Percentiles rank a stretch among this genome's conserved stretches.
phyloP scores from a whole-genome alignment of 345 rosid genomes.

The Lenwebbia sp. region DNA sequence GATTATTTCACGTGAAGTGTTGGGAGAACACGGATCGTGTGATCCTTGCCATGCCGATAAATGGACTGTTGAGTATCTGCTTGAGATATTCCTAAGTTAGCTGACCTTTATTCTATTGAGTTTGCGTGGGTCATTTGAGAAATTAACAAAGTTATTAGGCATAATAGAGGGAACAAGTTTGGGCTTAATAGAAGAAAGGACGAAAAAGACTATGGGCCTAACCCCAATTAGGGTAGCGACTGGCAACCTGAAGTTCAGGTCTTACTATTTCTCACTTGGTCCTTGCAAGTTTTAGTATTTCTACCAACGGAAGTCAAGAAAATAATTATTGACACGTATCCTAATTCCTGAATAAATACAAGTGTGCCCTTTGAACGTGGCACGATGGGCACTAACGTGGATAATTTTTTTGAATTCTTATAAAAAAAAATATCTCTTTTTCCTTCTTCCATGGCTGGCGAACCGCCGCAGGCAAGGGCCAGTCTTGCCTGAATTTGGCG shows the following conservation, averaged over 20 bases:
- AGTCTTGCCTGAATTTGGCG: rapidly evolving
- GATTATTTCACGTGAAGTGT: background rate
- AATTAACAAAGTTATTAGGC: background rate
- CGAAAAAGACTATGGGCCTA: background rate
- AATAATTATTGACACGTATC: background rate
- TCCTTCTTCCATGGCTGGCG: background rate
- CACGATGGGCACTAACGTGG: no score
- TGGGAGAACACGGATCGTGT: background rate
- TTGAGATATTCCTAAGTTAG: background rate
- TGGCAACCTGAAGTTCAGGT: background rate
- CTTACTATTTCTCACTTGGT: background rate
- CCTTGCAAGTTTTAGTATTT: background rate
- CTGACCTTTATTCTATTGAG: background rate
- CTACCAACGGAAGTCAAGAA: background rate
- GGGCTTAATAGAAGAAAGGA: background rate
- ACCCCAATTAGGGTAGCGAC: background rate
- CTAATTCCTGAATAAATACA: background rate
- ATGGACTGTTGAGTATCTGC: background rate
- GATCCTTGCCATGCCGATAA: background rate
- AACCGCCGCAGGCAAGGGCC: rapidly evolving
- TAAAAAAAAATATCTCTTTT: no score
- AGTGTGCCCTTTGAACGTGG: background rate
- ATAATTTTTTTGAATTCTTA: no score
- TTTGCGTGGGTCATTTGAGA: background rate
- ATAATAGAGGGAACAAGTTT: no score